Evolutionary conservation across 2,329 filamentous ascomycete species (phyloP), one percentile per base, ranked within the genome.

Genomic region (Pyrenochaeta sp.): DNA sequence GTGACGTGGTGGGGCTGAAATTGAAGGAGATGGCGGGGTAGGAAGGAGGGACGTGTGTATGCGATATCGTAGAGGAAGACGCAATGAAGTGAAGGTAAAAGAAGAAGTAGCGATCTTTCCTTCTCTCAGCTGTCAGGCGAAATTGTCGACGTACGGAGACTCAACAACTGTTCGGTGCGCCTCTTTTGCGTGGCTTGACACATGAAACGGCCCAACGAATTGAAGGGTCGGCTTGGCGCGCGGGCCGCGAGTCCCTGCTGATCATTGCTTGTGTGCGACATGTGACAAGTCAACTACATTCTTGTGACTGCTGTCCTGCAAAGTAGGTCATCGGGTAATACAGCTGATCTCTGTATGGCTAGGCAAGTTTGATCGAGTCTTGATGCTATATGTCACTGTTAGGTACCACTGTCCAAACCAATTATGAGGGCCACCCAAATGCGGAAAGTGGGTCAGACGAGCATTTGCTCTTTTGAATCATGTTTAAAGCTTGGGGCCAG

Each of bases 141-240:
- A 58, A 50, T 46, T 50, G 51, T 42, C 47, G 43, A 56, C 51
- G 56, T 49, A 12, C 36, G 50, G 40, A 54, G 56, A 45, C 46
- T 43, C 37, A 52, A 52, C 30, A 32, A 42, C 36, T 32, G 47
- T 48, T 43, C 45, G 53, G 37, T 48, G 53, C 59, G 50, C 40
- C 44, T 48, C 47, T 40, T 43, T 42, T 24, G 22, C 40, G 40
- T 54, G 57, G 62, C 59, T 53, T 56, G 40, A 50, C 50, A 58
- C 45, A 50, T 65, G 62, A 66, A 65, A 63, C 64, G 45, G 45
- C 37, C 54, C 50, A 43, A 52, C 50, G 52, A 36, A 47, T 56
- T 49, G 42, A 36, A 55, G 52, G 53, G 28, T 25, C 19, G 46
- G 2, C 52, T 56, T 61, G 56, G 55, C 55, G 43, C 50, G 52